Percentiles rank a stretch among this genome's conserved stretches.
Conservation (phyloP, 495 filamentous ascomycete genomes). For the Schizothecium vesticola region DNA sequence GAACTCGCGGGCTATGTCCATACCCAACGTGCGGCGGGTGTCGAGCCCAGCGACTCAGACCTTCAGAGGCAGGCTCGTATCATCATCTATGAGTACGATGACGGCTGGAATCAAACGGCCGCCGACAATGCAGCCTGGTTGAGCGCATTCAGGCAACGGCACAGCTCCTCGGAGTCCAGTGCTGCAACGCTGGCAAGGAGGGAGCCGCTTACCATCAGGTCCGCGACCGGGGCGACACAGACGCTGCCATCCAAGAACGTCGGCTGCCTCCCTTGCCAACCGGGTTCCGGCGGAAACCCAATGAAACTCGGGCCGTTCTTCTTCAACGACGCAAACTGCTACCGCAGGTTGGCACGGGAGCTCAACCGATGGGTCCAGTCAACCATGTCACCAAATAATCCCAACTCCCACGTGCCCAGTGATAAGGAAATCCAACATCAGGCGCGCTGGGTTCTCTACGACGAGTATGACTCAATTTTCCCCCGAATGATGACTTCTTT, state of each 20-base stretch:
- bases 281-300: neutral
- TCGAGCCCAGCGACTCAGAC: constrained; percentile 54
- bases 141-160: constrained; percentile 37
- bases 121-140: constrained; percentile 63
- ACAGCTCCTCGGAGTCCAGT: constrained; percentile 18
- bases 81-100: constrained; percentile 60
- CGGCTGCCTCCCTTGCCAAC: neutral
- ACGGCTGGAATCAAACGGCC: constrained; percentile 68
- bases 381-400: constrained; percentile 48
- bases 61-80: constrained; percentile 59
- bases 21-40: constrained; percentile 42
- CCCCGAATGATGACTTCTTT: neutral
- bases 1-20: constrained; percentile 55
- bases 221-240: neutral
- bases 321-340: constrained; percentile 52
- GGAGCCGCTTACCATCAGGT: constrained; percentile 14
- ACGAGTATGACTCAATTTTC: constrained; percentile 38
- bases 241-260: neutral
- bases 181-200: constrained; percentile 12
- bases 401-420: constrained; percentile 46
- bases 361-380: constrained; percentile 43
- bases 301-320: constrained; percentile 13
- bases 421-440: constrained; percentile 52
- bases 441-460: constrained; percentile 52
- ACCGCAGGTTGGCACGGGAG: constrained; percentile 43